phyloP scores from a whole-genome alignment of 805 yeast genomes.

The Hyphopichia homilentoma region DNA sequence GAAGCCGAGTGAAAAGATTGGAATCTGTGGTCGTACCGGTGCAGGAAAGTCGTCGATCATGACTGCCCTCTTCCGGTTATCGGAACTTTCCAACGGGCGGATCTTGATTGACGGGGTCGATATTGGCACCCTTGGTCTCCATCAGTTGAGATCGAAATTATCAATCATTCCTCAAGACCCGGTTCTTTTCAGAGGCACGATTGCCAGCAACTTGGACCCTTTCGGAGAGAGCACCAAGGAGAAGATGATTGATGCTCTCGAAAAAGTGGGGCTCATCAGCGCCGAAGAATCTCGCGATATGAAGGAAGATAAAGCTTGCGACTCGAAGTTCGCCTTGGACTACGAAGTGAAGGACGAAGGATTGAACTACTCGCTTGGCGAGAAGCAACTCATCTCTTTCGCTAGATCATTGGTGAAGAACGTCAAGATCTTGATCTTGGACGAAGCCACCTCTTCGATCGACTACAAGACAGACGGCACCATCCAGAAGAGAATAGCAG shows the following conservation, averaged over 20 bases:
- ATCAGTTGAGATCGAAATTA: slow-evolving; percentile 9
- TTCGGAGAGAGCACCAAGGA: slow-evolving; percentile 9
- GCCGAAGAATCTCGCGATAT: slow-evolving; percentile 9
- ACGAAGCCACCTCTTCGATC: slow-evolving; percentile 38
- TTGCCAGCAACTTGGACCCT: slow-evolving; percentile 14
- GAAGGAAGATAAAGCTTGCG: slow-evolving; percentile 21
- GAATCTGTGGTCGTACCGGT: slow-evolving; percentile 16
- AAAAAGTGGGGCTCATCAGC: slow-evolving; percentile 9
- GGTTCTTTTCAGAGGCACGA: slow-evolving; percentile 12
- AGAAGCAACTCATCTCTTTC: slow-evolving; percentile 34
- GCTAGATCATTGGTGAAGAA: slow-evolving; percentile 35
- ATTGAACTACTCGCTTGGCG: slow-evolving; percentile 35
- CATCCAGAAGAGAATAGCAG: slow-evolving; percentile 29
- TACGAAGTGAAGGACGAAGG: slow-evolving; percentile 35
- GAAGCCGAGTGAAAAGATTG: slow-evolving; percentile 10
- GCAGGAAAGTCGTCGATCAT: slow-evolving; percentile 16
- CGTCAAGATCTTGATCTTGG: slow-evolving; percentile 33
- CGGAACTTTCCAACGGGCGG: slow-evolving; percentile 8
- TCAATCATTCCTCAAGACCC: slow-evolving; percentile 17
- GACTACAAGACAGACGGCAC: slow-evolving; percentile 37
- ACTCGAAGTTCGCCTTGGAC: slow-evolving; percentile 37
- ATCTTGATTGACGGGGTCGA: slow-evolving; percentile 14
- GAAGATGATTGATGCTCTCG: slow-evolving; percentile 10
- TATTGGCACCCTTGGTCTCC: slow-evolving; percentile 8
- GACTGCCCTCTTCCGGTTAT: slow-evolving; percentile 12